Evolutionary conservation across 1,284 basidiomycete species (phyloP).

Genomic region (Ganoderma multipileum): DNA sequence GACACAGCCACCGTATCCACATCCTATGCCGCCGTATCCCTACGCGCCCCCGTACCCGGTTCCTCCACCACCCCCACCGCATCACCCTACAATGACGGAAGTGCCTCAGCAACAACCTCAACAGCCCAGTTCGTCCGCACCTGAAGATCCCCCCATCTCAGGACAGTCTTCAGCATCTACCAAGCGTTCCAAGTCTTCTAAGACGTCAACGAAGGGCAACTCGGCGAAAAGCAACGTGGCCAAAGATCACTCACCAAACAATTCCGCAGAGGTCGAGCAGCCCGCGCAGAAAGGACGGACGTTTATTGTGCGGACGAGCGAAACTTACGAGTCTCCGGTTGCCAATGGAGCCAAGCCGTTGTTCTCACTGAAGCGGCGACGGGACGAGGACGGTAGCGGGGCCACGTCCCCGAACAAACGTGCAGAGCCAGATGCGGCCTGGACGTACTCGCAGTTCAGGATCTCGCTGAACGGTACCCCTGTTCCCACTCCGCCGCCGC

Average conservation of each 20-base stretch:
- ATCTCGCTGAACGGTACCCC: constrained; percentile 7
- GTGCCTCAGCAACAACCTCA: background rate
- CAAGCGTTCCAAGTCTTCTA: background rate
- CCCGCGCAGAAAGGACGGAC: constrained; percentile 18
- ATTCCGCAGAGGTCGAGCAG: background rate
- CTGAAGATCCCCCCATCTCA: background rate
- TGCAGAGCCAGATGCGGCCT: constrained; percentile 15
- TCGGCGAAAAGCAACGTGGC: background rate
- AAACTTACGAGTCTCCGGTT: constrained; percentile 21
- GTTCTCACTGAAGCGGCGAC: constrained; percentile 25
- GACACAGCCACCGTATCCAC: constrained; percentile 9
- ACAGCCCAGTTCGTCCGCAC: background rate
- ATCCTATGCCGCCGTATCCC: constrained; percentile 9
- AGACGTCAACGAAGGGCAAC: background rate
- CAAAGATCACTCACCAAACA: background rate
- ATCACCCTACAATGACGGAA: constrained; percentile 3
- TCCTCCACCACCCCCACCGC: constrained; percentile 12
- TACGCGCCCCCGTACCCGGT: constrained; percentile 13
- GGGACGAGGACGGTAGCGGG: constrained; percentile 12
- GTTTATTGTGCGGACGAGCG: constrained; percentile 32
- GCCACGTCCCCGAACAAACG: constrained; percentile 10
- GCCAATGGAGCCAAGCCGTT: constrained; percentile 1
- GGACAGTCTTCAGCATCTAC: background rate
- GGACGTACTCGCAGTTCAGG: constrained; percentile 22
- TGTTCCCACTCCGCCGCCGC: background rate